Percentiles rank a stretch among this genome's conserved stretches.
phyloP scores from a whole-genome alignment of 805 yeast species.

The Candida krabiensis region DNA sequence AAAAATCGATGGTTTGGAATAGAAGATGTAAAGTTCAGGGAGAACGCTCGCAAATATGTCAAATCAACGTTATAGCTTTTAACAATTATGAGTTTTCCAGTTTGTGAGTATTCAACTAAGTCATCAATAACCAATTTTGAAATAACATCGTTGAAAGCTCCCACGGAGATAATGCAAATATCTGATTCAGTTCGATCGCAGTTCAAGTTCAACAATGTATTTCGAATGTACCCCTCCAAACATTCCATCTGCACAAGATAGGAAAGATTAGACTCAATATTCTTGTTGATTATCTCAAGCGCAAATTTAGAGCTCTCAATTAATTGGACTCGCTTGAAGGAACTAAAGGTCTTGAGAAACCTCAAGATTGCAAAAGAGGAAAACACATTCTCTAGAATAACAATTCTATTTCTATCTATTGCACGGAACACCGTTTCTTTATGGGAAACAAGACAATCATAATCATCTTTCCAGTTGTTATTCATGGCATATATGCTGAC shows the following conservation, averaged over 20 bases:
- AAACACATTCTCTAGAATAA: conserved; percentile 10
- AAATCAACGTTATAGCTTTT: conserved; percentile 6
- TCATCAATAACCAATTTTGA: conserved; percentile 4
- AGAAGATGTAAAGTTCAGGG: conserved; percentile 4
- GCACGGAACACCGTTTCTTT: conserved; percentile 11
- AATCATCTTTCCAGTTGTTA: conserved; percentile 6
- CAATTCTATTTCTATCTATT: conserved; percentile 8
- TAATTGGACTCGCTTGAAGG: conserved; percentile 3
- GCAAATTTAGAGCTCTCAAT: conserved; percentile 14
- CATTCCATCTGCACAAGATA: not conserved
- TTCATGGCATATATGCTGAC: conserved; percentile 1
- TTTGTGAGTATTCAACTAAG: not conserved
- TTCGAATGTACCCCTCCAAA: not conserved
- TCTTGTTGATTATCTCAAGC: conserved; percentile 7
- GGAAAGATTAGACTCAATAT: not conserved
- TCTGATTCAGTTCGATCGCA: not conserved
- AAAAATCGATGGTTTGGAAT: conserved; percentile 5
- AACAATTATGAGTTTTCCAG: conserved; percentile 10
- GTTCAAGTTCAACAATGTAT: not conserved
- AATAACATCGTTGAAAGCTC: conserved; percentile 1
- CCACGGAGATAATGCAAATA: conserved; percentile 1
- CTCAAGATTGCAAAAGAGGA: conserved; percentile 7
- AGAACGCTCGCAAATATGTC: not conserved
- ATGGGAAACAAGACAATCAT: conserved; percentile 3
- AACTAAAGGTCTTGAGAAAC: conserved; percentile 7